A percentile compares a stretch with the other conserved stretches of the same genome.
Conservation (phyloP, 2,329 filamentous ascomycete genomes). For the Trichophyton rubrum region DNA sequence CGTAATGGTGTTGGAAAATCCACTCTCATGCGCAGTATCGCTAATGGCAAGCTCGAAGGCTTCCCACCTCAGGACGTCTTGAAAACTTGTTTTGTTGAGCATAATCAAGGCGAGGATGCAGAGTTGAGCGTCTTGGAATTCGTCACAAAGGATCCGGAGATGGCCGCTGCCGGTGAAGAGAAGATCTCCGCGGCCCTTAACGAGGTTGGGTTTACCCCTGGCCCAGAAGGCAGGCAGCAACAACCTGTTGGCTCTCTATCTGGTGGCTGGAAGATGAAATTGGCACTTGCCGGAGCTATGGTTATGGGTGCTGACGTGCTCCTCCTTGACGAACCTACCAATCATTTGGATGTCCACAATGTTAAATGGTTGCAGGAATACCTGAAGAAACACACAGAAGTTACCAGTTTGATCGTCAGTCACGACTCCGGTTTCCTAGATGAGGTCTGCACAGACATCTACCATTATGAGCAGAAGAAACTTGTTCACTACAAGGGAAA, state of each 20-base stretch:
- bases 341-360: slow-evolving; percentile 93
- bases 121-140: slow-evolving; percentile 94
- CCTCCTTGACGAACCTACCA: slow-evolving; percentile 94
- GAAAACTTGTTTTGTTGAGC: slow-evolving; percentile 94
- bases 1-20: slow-evolving; percentile 97
- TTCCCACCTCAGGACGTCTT: slow-evolving; percentile 88
- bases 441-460: slow-evolving; percentile 95
- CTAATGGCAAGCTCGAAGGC: slow-evolving; percentile 88
- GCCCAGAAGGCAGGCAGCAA: slow-evolving; percentile 75
- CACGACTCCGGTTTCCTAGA: slow-evolving; percentile 98
- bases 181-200: slow-evolving; percentile 72
- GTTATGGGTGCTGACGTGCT: slow-evolving; percentile 93
- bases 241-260: slow-evolving; percentile 89
- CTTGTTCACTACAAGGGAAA: slow-evolving; percentile 47
- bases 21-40: slow-evolving; percentile 96
- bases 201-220: slow-evolving; percentile 87
- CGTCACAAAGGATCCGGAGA: slow-evolving; percentile 75
- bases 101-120: slow-evolving; percentile 96
- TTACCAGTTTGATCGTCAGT: slow-evolving; percentile 93
- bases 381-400: slow-evolving; percentile 87
- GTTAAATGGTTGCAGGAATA: slow-evolving; percentile 94
- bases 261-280: slow-evolving; percentile 99
- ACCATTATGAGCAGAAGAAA: slow-evolving; percentile 98
- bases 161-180: slow-evolving; percentile 63
- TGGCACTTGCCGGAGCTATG: slow-evolving; percentile 92